Percentiles rank a stretch among this genome's conserved stretches.
Evolutionary conservation across 2,329 filamentous ascomycete genomes (phyloP).

Genomic region (Cytospora piceicola): DNA sequence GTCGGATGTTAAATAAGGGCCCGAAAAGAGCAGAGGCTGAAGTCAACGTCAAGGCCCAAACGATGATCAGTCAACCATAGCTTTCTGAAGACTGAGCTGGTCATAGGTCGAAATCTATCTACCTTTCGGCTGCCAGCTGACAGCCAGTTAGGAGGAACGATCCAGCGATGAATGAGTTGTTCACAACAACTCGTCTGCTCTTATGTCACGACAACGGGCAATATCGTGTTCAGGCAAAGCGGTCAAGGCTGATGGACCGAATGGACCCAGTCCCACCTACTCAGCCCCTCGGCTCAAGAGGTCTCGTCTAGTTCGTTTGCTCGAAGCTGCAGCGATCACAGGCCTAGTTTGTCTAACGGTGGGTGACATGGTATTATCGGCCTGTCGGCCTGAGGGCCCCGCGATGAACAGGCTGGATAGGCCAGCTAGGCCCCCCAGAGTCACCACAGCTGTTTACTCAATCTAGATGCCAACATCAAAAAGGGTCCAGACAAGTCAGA

Average conservation of each 20-base stretch:
- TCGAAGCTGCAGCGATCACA: slow-evolving; percentile 12
- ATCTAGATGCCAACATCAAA: slow-evolving; percentile 2
- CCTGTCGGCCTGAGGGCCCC: slow-evolving; percentile 7
- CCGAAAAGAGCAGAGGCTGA: neutral
- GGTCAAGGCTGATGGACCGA: slow-evolving; percentile 14
- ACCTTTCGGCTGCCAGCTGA: neutral
- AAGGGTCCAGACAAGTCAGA: neutral
- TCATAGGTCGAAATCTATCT: too few relatives aligned
- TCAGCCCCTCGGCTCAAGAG: slow-evolving; percentile 6
- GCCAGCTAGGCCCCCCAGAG: slow-evolving; percentile 5
- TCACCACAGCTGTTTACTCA: slow-evolving; percentile 11
- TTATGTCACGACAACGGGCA: neutral
- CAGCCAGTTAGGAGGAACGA: neutral
- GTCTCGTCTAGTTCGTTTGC: neutral
- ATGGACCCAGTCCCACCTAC: slow-evolving; percentile 12
- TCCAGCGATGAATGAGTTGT: neutral
- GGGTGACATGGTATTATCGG: neutral
- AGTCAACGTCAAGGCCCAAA: neutral
- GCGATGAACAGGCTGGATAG: slow-evolving; percentile 5
- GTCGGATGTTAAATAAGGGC: neutral
- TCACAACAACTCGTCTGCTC: neutral
- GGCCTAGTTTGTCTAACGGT: slow-evolving; percentile 16
- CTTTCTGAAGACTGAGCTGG: too few relatives aligned
- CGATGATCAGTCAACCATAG: too few relatives aligned
- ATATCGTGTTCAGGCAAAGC: slow-evolving; percentile 10